These are phyloP conservation scores for Lasiosphaeria hispida DNA, from an alignment of 495 filamentous ascomycete genomes.

Conservation along the genomic window DNA sequence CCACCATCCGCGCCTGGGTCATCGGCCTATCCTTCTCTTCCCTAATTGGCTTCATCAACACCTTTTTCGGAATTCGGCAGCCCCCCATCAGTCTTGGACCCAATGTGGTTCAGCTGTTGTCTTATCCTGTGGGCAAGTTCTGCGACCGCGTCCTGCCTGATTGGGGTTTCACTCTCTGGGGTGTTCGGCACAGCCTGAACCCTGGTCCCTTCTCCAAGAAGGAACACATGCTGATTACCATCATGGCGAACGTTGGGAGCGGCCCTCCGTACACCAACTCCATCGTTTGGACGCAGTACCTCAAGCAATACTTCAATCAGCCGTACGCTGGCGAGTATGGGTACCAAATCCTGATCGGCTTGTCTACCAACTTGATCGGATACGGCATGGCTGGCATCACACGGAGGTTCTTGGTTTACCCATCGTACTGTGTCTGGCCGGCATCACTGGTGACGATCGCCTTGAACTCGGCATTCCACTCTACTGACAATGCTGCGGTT, in stretches of 20 bases:
- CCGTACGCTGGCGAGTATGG: conserved; percentile 30
- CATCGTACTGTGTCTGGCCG: conserved; percentile 42
- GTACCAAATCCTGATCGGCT: conserved; percentile 42
- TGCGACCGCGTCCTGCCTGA: conserved; percentile 35
- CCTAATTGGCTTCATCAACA: conserved; percentile 35
- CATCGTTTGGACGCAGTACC: conserved; percentile 44
- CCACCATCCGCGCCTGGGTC: conserved; percentile 36
- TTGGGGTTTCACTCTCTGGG: conserved; percentile 35
- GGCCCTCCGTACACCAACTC: conserved; percentile 35
- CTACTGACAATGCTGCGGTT: conserved; percentile 27
- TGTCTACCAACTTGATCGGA: conserved; percentile 46
- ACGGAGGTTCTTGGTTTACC: conserved; percentile 54
- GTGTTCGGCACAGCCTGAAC: conserved; percentile 39
- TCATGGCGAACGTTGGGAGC: conserved; percentile 38
- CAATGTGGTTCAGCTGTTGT: conserved; percentile 38
- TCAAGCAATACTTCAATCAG: conserved; percentile 38
- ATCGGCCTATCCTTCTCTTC: conserved; percentile 36
- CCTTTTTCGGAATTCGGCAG: conserved; percentile 39
- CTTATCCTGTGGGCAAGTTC: conserved; percentile 38
- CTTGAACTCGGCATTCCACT: conserved; percentile 41
- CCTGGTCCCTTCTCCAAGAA: conserved; percentile 49
- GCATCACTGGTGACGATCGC: conserved; percentile 39
- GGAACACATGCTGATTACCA: conserved; percentile 50
- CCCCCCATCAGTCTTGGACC: conserved; percentile 31
- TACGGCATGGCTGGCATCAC: conserved; percentile 52